Evolutionary conservation across 495 filamentous ascomycete genomes (phyloP), one percentile per base, ranked within the genome.

Genomic region (Pseudevernia furfuracea): DNA sequence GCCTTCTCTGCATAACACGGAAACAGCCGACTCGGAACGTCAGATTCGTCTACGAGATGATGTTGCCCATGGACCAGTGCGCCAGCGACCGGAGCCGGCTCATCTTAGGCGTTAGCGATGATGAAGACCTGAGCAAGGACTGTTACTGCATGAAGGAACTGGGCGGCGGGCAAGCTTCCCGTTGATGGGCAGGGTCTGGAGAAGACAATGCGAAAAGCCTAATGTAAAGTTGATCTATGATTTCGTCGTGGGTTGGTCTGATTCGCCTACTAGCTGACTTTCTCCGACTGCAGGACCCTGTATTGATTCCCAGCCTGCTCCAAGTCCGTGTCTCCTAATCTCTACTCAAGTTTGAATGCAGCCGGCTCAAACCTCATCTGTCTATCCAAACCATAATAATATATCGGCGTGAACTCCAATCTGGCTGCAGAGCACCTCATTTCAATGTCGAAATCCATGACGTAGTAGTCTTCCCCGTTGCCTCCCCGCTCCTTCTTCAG

Each of bases 361-460:
- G 57, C 37, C n/a, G 57, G 57, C 57, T 39, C 36, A 7, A 59
- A 59, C 15, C 37, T 23, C 10, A 25, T 23, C 37, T 43, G 36
- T 11, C 23, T 21, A 30, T 41, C 37, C 39, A 25, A 30, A 3
- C 39, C 37, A 38, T 59, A 41, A 10, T 21, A 28, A 43, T 23
- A 59, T 15, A 59, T 41, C 0, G 57, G 57, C n/a, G 57, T 43
- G n/a, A 23, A 59, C 21, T 59, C 37, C 36, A 28, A 25, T 4
- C 19, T 59, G 25, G 57, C 57, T 7, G 57, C 57, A 59, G 30
- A 59, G 34, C 57, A 59, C 57, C 19, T 12, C 37, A 59, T 43
- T 14, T 59, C 57, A 17, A 59, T 30, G 34, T 59, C 37, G 17
- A 41, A 59, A 30, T 59, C 57, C 36, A 58, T 58, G 38, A 58